These are phyloP conservation scores for Sordaria brevicollis DNA, from an alignment of 495 filamentous ascomycete species.

Conservation along the genomic window DNA sequence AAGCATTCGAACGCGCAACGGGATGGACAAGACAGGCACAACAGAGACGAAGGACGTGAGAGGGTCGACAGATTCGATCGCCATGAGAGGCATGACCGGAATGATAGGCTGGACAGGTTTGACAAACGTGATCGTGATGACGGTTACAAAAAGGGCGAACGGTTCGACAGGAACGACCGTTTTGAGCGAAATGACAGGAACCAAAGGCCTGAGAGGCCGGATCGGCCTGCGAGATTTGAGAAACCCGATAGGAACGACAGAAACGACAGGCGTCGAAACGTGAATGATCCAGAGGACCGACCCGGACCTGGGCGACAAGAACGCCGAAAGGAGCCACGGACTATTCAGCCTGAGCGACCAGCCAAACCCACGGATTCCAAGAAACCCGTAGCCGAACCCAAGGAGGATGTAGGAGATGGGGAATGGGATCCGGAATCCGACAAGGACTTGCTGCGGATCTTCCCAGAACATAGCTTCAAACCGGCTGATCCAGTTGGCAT, in stretches of 20 bases:
- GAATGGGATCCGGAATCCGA: constrained; percentile 26
- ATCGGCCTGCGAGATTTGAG: not conserved
- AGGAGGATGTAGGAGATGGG: constrained; percentile 7
- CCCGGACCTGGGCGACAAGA: not conserved
- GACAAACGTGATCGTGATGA: not conserved
- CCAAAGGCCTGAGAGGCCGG: not conserved
- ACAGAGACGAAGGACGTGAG: not conserved
- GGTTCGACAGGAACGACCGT: not conserved
- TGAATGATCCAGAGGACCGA: not conserved
- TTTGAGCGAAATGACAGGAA: not conserved
- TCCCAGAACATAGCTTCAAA: constrained; percentile 22
- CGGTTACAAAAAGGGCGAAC: not conserved
- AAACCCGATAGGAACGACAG: not conserved
- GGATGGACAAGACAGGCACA: constrained; percentile 4
- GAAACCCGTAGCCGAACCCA: not conserved
- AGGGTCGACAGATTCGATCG: not conserved
- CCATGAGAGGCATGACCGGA: not conserved
- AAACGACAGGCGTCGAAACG: not conserved
- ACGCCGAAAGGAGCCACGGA: not conserved
- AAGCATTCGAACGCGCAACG: constrained; percentile 2
- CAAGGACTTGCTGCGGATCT: constrained; percentile 32
- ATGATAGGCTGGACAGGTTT: not conserved
- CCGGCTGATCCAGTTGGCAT: constrained; percentile 33
- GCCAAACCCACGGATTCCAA: not conserved
- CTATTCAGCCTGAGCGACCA: not conserved